Evolutionary conservation across 495 filamentous ascomycete species (phyloP).

Genomic region (Clohesyomyces aquaticus): DNA sequence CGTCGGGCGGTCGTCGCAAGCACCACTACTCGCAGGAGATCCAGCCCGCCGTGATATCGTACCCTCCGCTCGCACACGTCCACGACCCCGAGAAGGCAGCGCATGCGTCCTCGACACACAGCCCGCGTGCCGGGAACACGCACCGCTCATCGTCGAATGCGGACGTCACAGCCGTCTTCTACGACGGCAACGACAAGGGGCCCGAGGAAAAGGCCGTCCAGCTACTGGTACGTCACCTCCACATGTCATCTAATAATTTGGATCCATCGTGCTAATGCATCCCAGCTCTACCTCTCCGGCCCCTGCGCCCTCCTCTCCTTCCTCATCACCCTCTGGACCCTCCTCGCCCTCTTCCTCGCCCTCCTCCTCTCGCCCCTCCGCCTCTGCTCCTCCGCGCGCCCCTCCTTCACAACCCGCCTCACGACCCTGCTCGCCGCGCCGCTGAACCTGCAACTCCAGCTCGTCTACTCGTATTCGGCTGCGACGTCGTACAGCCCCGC

Average conservation of each 20-base stretch:
- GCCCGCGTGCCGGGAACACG: conserved; percentile 9
- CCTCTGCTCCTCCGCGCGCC: conserved; percentile 39
- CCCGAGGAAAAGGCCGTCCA: conserved; percentile 33
- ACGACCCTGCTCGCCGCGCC: conserved; percentile 44
- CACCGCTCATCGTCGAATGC: conserved; percentile 27
- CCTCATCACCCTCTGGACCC: conserved; percentile 42
- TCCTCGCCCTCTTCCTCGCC: conserved; percentile 43
- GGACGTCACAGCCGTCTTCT: conserved; percentile 30
- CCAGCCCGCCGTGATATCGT: conserved; percentile 8
- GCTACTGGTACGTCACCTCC: conserved; percentile 28
- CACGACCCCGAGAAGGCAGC: conserved; percentile 29
- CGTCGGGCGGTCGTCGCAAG: conserved; percentile 17
- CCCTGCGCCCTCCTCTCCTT: conserved; percentile 44
- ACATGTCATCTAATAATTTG: conserved; percentile 4
- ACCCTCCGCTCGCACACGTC: conserved; percentile 27
- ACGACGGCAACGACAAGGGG: conserved; percentile 28
- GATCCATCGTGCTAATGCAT: neutral
- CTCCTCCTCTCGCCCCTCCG: conserved; percentile 45
- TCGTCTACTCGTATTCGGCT: conserved; percentile 45
- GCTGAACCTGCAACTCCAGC: conserved; percentile 46
- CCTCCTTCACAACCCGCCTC: conserved; percentile 42
- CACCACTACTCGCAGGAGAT: conserved; percentile 11
- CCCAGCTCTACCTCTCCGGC: conserved; percentile 44
- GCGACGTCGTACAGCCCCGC: conserved; percentile 43
- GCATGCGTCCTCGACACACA: conserved; percentile 13